Base-by-base conservation (phyloP, 2,329 filamentous ascomycete species). In the Geosmithia flava region DNA sequence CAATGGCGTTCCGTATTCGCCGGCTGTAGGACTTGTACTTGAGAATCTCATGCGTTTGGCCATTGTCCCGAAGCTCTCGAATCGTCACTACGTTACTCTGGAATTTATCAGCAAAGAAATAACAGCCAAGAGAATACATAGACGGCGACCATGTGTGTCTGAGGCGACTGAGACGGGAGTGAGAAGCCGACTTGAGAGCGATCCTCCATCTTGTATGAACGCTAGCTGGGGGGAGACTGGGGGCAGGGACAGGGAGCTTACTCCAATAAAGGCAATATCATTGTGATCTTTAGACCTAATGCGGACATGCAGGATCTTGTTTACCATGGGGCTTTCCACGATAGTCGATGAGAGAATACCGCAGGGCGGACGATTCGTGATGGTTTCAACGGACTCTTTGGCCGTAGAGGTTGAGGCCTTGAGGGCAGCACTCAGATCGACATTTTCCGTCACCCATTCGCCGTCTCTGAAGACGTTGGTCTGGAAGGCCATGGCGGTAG, bases 201-300 rank as follows among this genome's bases (percentile, higher is more conserved):
- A 27, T 27, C 23, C 33, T 37, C 11, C 15, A 11, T 37, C 33
- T 16, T 37, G 33, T 37, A 7, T 37, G 23, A 8, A 27, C 33
- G 10, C 15, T 37, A 37, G 15, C 11, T 6, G 33, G 15, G 11
- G 33, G 33, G 11, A n/a, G n/a, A n/a, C n/a, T 13, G 13, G 33
- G 33, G 33, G 15, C 10, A 7, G 13, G 33, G 33, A 16, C 11
- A 11, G 10, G 33, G 13, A 3, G 74, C 80, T 66, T 71, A 85
- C 81, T 48, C 89, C 87, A 49, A 98, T 75, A 56, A 95, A 88
- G 39, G 90, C 83, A 53, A 96, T 79, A 67, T 97, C 90, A 55
- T 93, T 89, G 51, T 81, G 72, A 42, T 73, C 65, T 47, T 73
- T 71, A 48, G 81, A 81, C 50, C 90, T 77, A 50, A 97, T 70